Evolutionary conservation across 1,284 basidiomycete species (phyloP), one percentile per base, ranked within the genome.

Genomic region (Microbotryum scabiosae): DNA sequence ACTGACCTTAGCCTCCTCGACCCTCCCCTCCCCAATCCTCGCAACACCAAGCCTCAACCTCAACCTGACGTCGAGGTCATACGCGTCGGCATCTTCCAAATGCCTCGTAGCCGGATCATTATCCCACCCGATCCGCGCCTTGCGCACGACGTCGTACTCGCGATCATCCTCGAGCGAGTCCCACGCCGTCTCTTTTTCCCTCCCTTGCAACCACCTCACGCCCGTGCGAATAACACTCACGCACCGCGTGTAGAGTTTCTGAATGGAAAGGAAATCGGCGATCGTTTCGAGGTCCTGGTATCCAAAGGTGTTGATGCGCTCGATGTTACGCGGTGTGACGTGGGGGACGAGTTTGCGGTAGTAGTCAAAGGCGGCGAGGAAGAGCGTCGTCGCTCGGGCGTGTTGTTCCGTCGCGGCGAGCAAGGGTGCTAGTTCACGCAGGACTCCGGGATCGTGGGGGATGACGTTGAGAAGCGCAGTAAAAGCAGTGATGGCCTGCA

Each of bases 171-270:
- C 81, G 58, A 85, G 82, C 25, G 82, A 74, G 67, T 92, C 88
- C 90, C 92, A 96, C 59, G 85, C 85, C 59, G 78, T 81, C 57
- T 78, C 76, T 73, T 88, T 84, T 41, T 80, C 77, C n/a, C 93
- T 78, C 0, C 90, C 89, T 73, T 94, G 90, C 14, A 97, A 75
- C 93, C 93, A 97, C 51, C 94, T 78, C 54, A 84, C 85, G 0
- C 91, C 92, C 56, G 80, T 79, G 46, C 87, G 80, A 59, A 96
- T 85, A 0, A 84, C 82, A 16, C 82, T 78, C 14, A 92, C 78
- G 0, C 87, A 86, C 32, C 81, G 79, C 46, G 85, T 83, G 66
- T 88, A 80, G 64, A 87, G 82, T 1, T 82, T 83, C 20, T 85
- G 76, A 0, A 83, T 81, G 64, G 90, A 85, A 67, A 90, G 83